Conservation (phyloP, 2,329 filamentous ascomycete genomes). For the Allantophomopsis lycopodina region DNA sequence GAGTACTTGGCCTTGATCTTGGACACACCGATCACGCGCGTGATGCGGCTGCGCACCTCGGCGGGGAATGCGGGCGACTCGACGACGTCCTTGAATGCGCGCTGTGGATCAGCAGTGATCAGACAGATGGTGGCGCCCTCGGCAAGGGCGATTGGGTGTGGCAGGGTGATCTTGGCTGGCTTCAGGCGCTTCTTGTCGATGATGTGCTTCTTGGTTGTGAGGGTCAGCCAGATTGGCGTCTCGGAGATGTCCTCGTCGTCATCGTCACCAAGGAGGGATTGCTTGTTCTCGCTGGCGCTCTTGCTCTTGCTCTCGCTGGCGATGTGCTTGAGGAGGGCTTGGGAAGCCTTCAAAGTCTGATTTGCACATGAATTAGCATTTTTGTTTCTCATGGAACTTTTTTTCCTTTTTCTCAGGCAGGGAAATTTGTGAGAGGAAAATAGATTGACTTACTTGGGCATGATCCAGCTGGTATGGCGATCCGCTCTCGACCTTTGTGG, state of each 20-base stretch:
- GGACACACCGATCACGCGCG: slow-evolving; percentile 63
- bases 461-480: slow-evolving; percentile 18
- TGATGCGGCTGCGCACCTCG: slow-evolving; percentile 52
- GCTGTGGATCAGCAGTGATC: slow-evolving; percentile 70
- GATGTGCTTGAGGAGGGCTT: slow-evolving; percentile 47
- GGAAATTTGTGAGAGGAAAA: neutral
- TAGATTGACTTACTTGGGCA: slow-evolving; percentile 13
- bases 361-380: neutral
- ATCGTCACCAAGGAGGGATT: slow-evolving; percentile 36
- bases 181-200: slow-evolving; percentile 66
- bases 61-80: slow-evolving; percentile 58
- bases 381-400: neutral
- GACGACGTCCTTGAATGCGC: slow-evolving; percentile 81
- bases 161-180: slow-evolving; percentile 68
- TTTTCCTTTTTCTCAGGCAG: too few species aligned
- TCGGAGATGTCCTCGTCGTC: slow-evolving; percentile 26
- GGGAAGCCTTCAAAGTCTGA: slow-evolving; percentile 47
- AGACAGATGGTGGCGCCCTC: slow-evolving; percentile 63
- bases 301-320: slow-evolving; percentile 35
- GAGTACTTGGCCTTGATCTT: slow-evolving; percentile 86
- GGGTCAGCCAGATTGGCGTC: slow-evolving; percentile 44
- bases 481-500: slow-evolving; percentile 17
- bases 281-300: slow-evolving; percentile 32
- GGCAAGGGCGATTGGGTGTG: slow-evolving; percentile 60
- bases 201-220: slow-evolving; percentile 54